Conservation (phyloP, 768 basidiomycete genomes). For the Kwoniella heveanensis region DNA sequence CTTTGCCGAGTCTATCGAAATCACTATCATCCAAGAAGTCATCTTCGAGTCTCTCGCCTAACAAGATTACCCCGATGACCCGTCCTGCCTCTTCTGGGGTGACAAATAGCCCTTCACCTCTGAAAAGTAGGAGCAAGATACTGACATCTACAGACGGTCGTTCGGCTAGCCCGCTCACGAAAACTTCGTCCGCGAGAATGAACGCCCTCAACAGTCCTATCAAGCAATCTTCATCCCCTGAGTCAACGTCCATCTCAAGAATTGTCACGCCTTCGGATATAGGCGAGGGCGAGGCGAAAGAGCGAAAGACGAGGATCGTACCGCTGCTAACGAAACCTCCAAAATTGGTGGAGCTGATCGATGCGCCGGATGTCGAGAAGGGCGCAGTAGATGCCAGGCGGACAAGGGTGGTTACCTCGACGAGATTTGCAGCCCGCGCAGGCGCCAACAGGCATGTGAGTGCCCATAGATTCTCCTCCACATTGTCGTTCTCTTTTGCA, state of each 20-base stretch:
- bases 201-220: background rate
- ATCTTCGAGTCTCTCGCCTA: background rate
- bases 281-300: too few relatives aligned
- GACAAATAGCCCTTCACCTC: background rate
- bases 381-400: slow-evolving; percentile 84
- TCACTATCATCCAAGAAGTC: background rate
- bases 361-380: slow-evolving; percentile 84
- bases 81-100: background rate
- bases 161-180: slow-evolving; percentile 9
- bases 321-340: slow-evolving; percentile 73
- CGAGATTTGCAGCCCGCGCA: slow-evolving; percentile 77
- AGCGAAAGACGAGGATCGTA: slow-evolving; percentile 4
- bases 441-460: slow-evolving; percentile 81
- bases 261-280: too few relatives aligned
- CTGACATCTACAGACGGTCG: background rate
- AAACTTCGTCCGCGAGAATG: slow-evolving; percentile 5
- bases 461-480: too few relatives aligned
- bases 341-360: slow-evolving; percentile 75
- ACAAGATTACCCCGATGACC: background rate
- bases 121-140: background rate
- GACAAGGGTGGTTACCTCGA: slow-evolving; percentile 80
- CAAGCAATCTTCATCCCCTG: background rate
- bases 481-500: too few relatives aligned
- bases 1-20: background rate
- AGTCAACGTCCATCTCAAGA: background rate